phyloP scores from a whole-genome alignment of 352 stramenopile genomes.

The Plasmopara muralis region DNA sequence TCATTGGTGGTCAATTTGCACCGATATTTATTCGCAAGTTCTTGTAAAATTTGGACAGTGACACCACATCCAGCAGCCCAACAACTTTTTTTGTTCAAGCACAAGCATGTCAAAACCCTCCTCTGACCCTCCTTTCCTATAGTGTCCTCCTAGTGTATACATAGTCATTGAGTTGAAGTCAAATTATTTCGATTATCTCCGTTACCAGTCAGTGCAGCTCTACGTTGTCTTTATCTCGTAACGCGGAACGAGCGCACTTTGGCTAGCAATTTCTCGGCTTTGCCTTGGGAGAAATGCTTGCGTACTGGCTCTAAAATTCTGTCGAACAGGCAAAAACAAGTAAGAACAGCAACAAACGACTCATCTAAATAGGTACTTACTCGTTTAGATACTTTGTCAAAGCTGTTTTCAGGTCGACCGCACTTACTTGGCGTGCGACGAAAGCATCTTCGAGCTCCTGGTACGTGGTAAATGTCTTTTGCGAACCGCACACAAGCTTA shows the following conservation, averaged over 20 bases:
- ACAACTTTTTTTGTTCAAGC: constrained; percentile 30
- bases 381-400: constrained; percentile 90
- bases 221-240: constrained; percentile 64
- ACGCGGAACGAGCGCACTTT: constrained; percentile 97
- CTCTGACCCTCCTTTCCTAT: no score
- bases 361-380: constrained; percentile 35
- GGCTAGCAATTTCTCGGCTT: constrained; percentile 92
- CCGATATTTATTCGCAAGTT: constrained; percentile 66
- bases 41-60: constrained; percentile 43
- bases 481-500: constrained; percentile 38
- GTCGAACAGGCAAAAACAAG: constrained; percentile 6
- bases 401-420: constrained; percentile 91
- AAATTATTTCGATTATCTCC: constrained; percentile 10
- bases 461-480: constrained; percentile 86
- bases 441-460: constrained; percentile 90
- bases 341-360: background rate
- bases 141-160: background rate
- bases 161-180: background rate
- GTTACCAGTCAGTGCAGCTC: constrained; percentile 3
- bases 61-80: constrained; percentile 31
- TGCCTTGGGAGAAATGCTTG: constrained; percentile 93
- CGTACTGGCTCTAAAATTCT: constrained; percentile 95
- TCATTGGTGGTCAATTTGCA: constrained; percentile 41
- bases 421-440: constrained; percentile 83
- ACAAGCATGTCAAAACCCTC: background rate